These are phyloP conservation scores for Chaetomium tenue DNA, from an alignment of 495 filamentous ascomycete species.

Conservation along the genomic window DNA sequence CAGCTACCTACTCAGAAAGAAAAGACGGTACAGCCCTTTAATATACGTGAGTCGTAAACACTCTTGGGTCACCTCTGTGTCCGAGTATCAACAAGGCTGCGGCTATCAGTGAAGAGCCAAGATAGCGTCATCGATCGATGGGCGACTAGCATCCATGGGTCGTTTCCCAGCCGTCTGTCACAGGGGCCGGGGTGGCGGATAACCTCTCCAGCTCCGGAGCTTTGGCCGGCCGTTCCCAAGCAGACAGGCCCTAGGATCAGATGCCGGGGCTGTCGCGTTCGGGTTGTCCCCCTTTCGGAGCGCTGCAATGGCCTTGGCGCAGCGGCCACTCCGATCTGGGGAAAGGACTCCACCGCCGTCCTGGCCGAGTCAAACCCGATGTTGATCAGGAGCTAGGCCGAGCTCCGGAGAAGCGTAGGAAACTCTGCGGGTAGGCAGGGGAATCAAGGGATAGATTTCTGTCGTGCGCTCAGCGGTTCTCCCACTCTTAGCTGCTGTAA, in stretches of 20 bases:
- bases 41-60: neutral
- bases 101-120: too few relatives aligned
- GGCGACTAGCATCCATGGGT: too few relatives aligned
- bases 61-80: too few relatives aligned
- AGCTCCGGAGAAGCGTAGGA: conserved; percentile 17
- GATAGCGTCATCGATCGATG: too few relatives aligned
- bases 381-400: conserved; percentile 37
- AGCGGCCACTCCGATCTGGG: conserved; percentile 31
- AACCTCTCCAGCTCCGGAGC: neutral
- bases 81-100: too few relatives aligned
- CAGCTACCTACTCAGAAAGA: neutral
- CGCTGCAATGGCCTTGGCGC: conserved; percentile 9
- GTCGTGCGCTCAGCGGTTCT: neutral
- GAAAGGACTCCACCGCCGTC: conserved; percentile 14
- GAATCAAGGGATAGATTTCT: neutral
- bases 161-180: too few relatives aligned
- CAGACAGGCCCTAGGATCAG: neutral
- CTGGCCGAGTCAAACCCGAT: conserved; percentile 26
- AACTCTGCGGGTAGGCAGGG: neutral
- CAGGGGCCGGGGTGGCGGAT: too few relatives aligned
- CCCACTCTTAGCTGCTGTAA: neutral
- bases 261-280: neutral
- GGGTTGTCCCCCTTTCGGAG: neutral
- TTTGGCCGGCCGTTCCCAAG: conserved; percentile 15
- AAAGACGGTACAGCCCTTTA: neutral